phyloP scores from a whole-genome alignment of 139 green algal species.

The Chloropicon primus region DNA sequence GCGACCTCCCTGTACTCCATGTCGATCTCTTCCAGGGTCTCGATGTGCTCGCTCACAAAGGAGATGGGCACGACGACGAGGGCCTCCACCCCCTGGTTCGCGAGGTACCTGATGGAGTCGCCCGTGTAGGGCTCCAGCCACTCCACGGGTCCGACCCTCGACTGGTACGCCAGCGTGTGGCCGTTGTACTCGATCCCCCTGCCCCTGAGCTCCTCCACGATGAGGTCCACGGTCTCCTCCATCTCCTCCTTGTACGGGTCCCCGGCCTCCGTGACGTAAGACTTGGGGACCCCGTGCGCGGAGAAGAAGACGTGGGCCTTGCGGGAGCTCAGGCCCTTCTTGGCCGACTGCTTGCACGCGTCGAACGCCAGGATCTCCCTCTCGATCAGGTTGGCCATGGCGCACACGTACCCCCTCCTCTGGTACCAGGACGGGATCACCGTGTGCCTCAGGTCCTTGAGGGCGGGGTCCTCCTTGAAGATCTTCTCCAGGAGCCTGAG shows the following conservation, averaged over 20 bases:
- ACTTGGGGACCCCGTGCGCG: slow-evolving; percentile 91
- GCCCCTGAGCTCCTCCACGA: slow-evolving; percentile 68
- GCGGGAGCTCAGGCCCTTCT: background rate
- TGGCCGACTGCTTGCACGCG: slow-evolving; percentile 1
- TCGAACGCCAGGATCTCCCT: slow-evolving; percentile 25
- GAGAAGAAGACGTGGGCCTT: slow-evolving; percentile 78
- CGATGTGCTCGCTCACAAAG: slow-evolving; percentile 98
- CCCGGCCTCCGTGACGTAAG: slow-evolving; percentile 84
- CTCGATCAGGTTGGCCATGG: slow-evolving; percentile 89
- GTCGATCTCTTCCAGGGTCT: slow-evolving; percentile 99
- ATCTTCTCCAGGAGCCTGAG: slow-evolving; percentile 82
- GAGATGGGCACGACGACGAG: slow-evolving; percentile 91
- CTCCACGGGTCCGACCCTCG: slow-evolving; percentile 81
- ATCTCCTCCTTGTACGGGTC: slow-evolving; percentile 99
- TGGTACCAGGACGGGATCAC: slow-evolving; percentile 70
- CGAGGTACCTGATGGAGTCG: slow-evolving; percentile 82
- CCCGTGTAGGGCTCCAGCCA: slow-evolving; percentile 98
- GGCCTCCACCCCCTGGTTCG: slow-evolving; percentile 38
- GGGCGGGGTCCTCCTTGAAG: slow-evolving; percentile 29
- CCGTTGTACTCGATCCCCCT: slow-evolving; percentile 53
- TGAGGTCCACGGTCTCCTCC: slow-evolving; percentile 93
- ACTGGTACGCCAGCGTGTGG: slow-evolving; percentile 96
- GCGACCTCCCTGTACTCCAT: slow-evolving; percentile 82
- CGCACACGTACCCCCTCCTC: slow-evolving; percentile 75
- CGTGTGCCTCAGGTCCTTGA: slow-evolving; percentile 52